Evolutionary conservation across 2,329 filamentous ascomycete genomes (phyloP), one percentile per base, ranked within the genome.

Genomic region (Aspergillus neoniger): DNA sequence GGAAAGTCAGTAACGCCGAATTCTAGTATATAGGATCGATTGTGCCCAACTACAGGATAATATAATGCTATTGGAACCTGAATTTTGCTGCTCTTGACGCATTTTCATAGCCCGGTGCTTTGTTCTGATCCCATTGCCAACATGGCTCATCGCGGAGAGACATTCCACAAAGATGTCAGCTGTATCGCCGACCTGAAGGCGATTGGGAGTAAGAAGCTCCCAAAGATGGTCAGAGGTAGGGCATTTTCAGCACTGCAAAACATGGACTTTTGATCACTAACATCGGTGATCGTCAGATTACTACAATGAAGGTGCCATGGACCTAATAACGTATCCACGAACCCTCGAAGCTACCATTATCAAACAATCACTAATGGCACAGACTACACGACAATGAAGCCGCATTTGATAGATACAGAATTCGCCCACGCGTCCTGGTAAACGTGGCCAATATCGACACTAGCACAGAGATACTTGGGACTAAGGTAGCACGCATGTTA

Each of bases 281-380:
- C 21, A 41, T 12, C 51, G 17, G 19, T 1, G 15, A 4, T 12
- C 2, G 3, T 7, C 61, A 79, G 83, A 85, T 54, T 86, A 85
- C 72, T 86, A 82, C 70, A 85, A 86, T 67, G 83, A 82, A 61
- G 84, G 84, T 5, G 82, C 83, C 5, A 85, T 85, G 74, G 82
- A 84, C 63, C 73, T 83, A 23, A 72, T 81, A 56, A 85, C 82
- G 75, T 78, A 67, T 28, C 67, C 60, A 32, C 10, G 5, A 2
- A 9, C 12, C 7, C 8, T 4, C 3, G 12, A 19, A 7, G 23
- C 15, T 15, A 32, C 1, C 12, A 15, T 14, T 51, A 3, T 51
- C 5, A 17, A 36, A 58, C 38, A 21, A 15, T 52, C 32, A 10
- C 28, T 25, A 21, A 17, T 23, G 44, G 7, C n/a, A 5, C 30